These are phyloP conservation scores for Diutina mesorugosa DNA, from an alignment of 1,139 yeast species.

Conservation along the genomic window DNA sequence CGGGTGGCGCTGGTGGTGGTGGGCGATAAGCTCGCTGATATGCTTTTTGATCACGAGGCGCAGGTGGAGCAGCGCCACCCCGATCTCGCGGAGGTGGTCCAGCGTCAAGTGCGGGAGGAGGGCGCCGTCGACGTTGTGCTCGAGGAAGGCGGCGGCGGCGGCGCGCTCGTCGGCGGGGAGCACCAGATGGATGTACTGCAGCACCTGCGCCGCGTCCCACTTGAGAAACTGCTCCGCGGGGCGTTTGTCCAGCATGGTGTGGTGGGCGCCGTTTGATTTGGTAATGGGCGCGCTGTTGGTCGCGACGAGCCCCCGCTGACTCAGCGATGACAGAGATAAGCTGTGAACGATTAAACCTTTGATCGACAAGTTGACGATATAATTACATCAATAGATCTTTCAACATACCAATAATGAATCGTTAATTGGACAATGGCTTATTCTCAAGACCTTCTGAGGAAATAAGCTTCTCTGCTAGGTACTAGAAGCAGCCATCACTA, in stretches of 20 bases:
- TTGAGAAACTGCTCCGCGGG: constrained; percentile 22
- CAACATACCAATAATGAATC: too few species aligned
- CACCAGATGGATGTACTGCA: constrained; percentile 18
- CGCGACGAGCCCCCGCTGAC: too few species aligned
- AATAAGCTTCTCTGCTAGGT: neutral
- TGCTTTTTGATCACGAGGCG: constrained; percentile 37
- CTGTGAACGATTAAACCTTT: too few species aligned
- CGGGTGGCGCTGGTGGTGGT: constrained; percentile 19
- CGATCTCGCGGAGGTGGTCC: constrained; percentile 50
- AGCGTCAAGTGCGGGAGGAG: constrained; percentile 46
- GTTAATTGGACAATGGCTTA: too few species aligned
- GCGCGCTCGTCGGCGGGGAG: constrained; percentile 11
- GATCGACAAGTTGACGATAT: neutral
- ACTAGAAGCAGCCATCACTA: neutral
- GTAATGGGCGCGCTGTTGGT: too few species aligned
- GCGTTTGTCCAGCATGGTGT: neutral
- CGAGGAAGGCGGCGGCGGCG: constrained; percentile 25
- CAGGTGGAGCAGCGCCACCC: constrained; percentile 25
- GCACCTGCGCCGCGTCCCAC: constrained; percentile 39
- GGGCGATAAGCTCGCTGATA: constrained; percentile 30
- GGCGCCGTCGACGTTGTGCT: constrained; percentile 50
- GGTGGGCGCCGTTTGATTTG: too few species aligned
- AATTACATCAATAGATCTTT: too few species aligned
- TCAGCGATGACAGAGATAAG: too few species aligned
- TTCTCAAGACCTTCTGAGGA: neutral